Base-by-base conservation (phyloP, 2,329 filamentous ascomycete genomes). In the Monosporascus cannonballus region DNA sequence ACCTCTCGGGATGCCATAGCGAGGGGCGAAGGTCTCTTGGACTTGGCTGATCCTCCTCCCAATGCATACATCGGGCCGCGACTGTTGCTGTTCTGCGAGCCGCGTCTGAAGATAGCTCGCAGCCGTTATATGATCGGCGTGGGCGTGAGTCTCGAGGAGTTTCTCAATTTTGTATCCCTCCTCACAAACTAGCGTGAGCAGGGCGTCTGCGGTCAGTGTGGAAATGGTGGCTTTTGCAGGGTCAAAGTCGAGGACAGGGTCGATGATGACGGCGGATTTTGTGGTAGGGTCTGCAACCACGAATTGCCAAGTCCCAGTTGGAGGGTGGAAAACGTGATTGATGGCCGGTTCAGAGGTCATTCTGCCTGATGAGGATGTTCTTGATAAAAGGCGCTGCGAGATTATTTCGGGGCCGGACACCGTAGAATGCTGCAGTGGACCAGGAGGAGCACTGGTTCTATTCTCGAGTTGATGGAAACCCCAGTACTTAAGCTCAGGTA, bases 61-160 rank as follows among this genome's bases (percentile, higher is more conserved):
- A 22, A 84, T 83, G n/a, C 78, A 73, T 5, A 85, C 75, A 0
- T 59, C 57, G 0, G 79, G 76, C 48, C 62, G 67, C 1, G 24
- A 27, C 27, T 27, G 24, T 44, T 76, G 71, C 0, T 51, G 49
- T 7, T 68, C 54, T 0, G 63, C 56, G 0, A 84, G 69, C 2
- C 61, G 64, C 0, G 65, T 63, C 58, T 83, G 79, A 0, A 87
- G 71, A 60, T 85, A 86, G 4, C 73, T 72, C 0, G 82, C 73
- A 0, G 83, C 77, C 0, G 80, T 85, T 0, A 85, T 56, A 54
- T 86, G 81, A 51, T 86, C 80, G 3, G 81, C 81, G 55, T 85
- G 79, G 0, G 73, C 76, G 61, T 87, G 83, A 0, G 84, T 86
- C 57, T 87, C 84, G 3, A 86, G 71, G 18, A 87, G 80, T 41